Conservation (phyloP, 306 rosid species). For the Mimosa bimucronata region DNA sequence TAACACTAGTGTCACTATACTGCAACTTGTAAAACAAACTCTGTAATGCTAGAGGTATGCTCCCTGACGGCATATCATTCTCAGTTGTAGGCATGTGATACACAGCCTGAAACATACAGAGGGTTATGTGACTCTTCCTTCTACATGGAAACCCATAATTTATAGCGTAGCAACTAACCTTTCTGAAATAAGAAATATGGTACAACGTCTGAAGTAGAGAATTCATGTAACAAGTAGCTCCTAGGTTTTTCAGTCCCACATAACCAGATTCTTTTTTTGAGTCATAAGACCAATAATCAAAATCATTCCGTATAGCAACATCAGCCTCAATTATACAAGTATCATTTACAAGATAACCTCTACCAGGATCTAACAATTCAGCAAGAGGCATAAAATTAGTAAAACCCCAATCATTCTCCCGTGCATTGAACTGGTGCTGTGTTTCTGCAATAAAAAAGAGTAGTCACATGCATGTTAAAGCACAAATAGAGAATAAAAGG, state of each 20-base stretch:
- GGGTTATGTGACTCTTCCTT: constrained; percentile 34
- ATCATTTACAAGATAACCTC: constrained; percentile 84
- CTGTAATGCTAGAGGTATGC: constrained; percentile 92
- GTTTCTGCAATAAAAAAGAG: constrained; percentile 63
- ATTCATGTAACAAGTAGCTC: constrained; percentile 99
- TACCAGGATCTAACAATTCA: constrained; percentile 74
- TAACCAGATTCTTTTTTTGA: constrained; percentile 95
- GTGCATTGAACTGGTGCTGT: constrained; percentile 85
- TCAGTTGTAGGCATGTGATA: constrained; percentile 98
- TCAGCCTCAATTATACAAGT: constrained; percentile 84
- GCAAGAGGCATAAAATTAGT: constrained; percentile 83
- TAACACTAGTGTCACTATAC: constrained; percentile 82
- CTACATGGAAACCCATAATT: constrained; percentile 10
- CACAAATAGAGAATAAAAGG: not conserved
- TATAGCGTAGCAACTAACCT: constrained; percentile 52
- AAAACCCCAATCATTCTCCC: constrained; percentile 97
- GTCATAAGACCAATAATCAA: constrained; percentile 87
- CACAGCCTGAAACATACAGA: constrained; percentile 69
- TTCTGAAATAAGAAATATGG: constrained; percentile 91
- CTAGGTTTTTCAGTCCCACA: constrained; percentile 96
- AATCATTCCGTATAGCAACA: constrained; percentile 77
- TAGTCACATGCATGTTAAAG: constrained; percentile 14
- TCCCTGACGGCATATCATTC: constrained; percentile 93
- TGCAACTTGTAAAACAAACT: constrained; percentile 95
- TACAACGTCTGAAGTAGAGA: constrained; percentile 92